Evolutionary conservation across 2,329 filamentous ascomycete species (phyloP), one percentile per base, ranked within the genome.

Genomic region (Pezicula rhizophila): DNA sequence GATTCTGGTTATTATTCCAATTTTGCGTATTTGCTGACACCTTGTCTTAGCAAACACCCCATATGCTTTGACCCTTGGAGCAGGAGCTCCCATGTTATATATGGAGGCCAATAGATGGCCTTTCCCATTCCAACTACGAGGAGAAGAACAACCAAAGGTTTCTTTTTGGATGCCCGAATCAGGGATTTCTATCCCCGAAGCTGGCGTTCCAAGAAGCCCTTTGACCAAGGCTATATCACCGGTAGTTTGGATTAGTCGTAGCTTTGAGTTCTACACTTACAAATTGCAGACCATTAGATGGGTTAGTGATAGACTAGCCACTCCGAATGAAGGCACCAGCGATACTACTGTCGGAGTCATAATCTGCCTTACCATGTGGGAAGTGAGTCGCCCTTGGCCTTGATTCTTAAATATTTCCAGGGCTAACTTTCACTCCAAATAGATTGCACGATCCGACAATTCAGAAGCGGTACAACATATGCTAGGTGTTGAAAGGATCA

Each of bases 291-390:
- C 47, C 5, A 52, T 50, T 15, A 49, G 37, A 26, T 52, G 46
- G 50, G 47, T 49, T 35, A 49, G 48, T 23, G 20, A 42, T 20
- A 23, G 41, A 7, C 20, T 47, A 15, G 40, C 25, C n/a, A 12
- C 38, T 28, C 23, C 33, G 11, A 17, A 35, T n/a, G 34, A 42
- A 14, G 47, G 50, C 17, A 49, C 26, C 12, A 49, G 40, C 23
- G 50, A 52, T 35, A 39, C 40, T 11, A 52, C 47, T 8, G 46
- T 52, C 33, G 50, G 50, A 14, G 48, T 45, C 25, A 49, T 52
- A 17, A 11, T 52, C 8, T 41, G 38, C 8, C 50, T 50, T 12
- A 26, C 45, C 10, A 52, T 43, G 23, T 50, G 37, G 23, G 50
- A 52, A 23, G 50, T 50, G 17, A 15, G 47, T 39, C 11, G 2